Evolutionary conservation across 805 yeast species (phyloP).

Genomic region (Starmerella sirachaensis): DNA sequence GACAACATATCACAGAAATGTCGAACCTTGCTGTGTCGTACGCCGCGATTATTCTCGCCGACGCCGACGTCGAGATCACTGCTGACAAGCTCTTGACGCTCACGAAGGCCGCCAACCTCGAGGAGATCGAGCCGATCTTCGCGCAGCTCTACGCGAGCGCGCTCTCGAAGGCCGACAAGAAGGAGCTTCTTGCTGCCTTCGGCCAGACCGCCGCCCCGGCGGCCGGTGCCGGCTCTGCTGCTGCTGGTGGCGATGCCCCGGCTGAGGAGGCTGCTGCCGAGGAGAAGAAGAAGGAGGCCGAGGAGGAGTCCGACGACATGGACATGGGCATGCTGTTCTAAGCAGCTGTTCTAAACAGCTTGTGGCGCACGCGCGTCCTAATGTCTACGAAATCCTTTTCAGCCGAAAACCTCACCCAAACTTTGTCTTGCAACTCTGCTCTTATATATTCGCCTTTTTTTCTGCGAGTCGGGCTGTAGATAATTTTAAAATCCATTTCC

Average conservation of each 20-base stretch:
- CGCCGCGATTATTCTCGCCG: conserved; percentile 97
- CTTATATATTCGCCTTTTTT: conserved; percentile 6
- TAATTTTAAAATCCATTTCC: too few species aligned
- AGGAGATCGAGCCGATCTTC: conserved; percentile 48
- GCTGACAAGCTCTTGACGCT: conserved; percentile 70
- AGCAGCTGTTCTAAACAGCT: conserved; percentile 4
- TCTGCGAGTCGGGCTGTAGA: conserved; percentile 10
- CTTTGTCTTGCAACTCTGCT: background rate
- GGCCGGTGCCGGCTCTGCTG: conserved; percentile 53
- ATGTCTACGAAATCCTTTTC: too few species aligned
- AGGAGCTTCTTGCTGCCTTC: conserved; percentile 59
- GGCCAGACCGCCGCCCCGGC: conserved; percentile 56
- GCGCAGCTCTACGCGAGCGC: conserved; percentile 84
- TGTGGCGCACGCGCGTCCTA: background rate
- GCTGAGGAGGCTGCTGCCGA: conserved; percentile 45
- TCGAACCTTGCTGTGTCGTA: conserved; percentile 24
- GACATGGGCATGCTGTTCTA: conserved; percentile 95
- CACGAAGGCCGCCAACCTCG: conserved; percentile 72
- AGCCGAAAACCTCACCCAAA: background rate
- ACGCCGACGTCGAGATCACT: conserved; percentile 89
- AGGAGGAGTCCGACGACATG: conserved; percentile 45
- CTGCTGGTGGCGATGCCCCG: conserved; percentile 44
- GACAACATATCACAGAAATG: too few species aligned
- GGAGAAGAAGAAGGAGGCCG: conserved; percentile 44
- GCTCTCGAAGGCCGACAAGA: conserved; percentile 69